These are phyloP conservation scores for Globisporangium cystogenes DNA, from an alignment of 352 stramenopile species.

Conservation along the genomic window DNA sequence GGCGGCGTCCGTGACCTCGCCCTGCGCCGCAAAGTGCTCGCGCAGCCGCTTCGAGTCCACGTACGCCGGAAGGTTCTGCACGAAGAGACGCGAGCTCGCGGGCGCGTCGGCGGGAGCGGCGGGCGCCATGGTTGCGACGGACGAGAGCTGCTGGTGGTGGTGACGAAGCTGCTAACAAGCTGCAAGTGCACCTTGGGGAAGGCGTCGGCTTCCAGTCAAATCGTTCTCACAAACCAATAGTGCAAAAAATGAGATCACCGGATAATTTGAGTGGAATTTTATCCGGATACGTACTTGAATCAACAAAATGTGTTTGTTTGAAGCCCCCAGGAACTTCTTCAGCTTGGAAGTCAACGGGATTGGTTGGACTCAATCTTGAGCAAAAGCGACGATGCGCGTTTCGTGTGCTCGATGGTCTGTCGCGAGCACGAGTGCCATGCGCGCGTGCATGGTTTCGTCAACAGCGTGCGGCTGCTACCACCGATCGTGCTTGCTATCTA, in stretches of 20 bases:
- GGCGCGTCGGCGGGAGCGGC: background rate
- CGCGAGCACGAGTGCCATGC: too few species aligned
- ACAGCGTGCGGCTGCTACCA: too few species aligned
- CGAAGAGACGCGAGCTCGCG: conserved; percentile 56
- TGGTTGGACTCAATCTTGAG: too few species aligned
- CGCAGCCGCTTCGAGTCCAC: conserved; percentile 68
- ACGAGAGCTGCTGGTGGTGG: conserved; percentile 1
- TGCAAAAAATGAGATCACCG: background rate
- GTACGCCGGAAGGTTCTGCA: conserved; percentile 80
- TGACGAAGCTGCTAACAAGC: background rate
- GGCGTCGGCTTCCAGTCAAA: background rate
- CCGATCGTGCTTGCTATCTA: too few species aligned
- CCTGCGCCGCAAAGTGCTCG: conserved; percentile 69
- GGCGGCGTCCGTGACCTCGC: conserved; percentile 86
- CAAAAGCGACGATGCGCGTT: too few species aligned
- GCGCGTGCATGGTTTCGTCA: too few species aligned
- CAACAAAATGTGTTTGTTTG: too few species aligned
- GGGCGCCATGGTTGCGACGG: background rate
- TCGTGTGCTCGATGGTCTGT: too few species aligned
- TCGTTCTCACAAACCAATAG: background rate
- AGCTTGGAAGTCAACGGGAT: too few species aligned
- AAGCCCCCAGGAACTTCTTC: too few species aligned
- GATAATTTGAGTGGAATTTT: background rate
- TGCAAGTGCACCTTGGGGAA: too few species aligned
- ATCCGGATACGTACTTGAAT: too few species aligned